These are phyloP conservation scores for Dictyostelium purpureum DNA, from an alignment of 78 protist species.

Conservation along the genomic window DNA sequence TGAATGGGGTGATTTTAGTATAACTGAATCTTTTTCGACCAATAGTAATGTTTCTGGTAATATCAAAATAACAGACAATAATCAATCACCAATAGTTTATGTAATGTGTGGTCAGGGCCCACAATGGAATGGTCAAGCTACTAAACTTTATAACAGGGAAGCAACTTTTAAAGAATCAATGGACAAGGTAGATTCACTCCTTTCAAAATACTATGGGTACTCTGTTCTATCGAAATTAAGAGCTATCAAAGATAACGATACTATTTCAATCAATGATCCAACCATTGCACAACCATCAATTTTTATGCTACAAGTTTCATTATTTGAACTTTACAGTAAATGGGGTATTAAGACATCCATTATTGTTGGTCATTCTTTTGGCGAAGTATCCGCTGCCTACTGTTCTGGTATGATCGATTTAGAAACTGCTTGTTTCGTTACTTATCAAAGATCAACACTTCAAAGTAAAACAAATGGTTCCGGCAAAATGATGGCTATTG, in stretches of 20 bases:
- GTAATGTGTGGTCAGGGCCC: conserved; percentile 82
- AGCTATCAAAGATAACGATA: background rate
- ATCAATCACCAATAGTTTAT: conserved; percentile 1
- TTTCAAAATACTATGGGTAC: background rate
- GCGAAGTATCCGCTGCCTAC: conserved; percentile 54
- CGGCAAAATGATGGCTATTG: conserved; percentile 56
- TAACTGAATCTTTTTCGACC: background rate
- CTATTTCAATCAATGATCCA: conserved; percentile 11
- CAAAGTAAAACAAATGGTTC: conserved; percentile 61
- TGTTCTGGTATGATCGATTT: conserved; percentile 23
- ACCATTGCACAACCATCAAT: conserved; percentile 60
- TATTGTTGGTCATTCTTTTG: conserved; percentile 73
- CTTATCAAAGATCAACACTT: background rate
- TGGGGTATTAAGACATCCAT: conserved; percentile 48
- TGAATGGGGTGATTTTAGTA: background rate
- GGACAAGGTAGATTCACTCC: background rate
- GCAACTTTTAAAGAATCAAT: conserved; percentile 5
- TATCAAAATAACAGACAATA: background rate
- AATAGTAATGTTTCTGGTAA: background rate
- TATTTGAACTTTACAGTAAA: conserved; percentile 3
- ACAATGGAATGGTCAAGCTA: conserved; percentile 62
- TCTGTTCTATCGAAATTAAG: background rate
- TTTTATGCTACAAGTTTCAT: conserved; percentile 50
- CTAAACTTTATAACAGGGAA: background rate
- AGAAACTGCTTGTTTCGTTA: background rate